These are phyloP conservation scores for Eragrostis nindensis DNA, from an alignment of 176 grass and related monocot species.

Conservation along the genomic window DNA sequence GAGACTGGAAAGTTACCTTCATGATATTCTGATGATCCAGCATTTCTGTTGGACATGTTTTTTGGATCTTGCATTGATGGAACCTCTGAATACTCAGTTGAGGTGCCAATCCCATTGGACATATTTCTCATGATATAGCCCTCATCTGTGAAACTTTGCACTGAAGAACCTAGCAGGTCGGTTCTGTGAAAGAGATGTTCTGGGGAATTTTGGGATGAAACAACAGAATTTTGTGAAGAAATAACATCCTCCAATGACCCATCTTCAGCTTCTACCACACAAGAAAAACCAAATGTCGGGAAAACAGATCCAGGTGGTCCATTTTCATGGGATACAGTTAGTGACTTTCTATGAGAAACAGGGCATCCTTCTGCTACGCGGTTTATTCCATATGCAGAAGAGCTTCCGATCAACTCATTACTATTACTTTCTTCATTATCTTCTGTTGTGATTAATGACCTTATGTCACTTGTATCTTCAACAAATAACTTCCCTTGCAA, in stretches of 20 bases:
- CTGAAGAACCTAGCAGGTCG: conserved; percentile 36
- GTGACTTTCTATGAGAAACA: conserved; percentile 43
- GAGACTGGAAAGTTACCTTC: conserved; percentile 35
- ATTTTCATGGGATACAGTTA: conserved; percentile 50
- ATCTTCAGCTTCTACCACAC: conserved; percentile 50
- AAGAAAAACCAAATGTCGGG: conserved; percentile 22
- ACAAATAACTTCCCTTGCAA: conserved; percentile 54
- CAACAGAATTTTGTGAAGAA: conserved; percentile 68
- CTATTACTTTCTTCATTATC: conserved; percentile 68
- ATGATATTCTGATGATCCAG: conserved; percentile 47
- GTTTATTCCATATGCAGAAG: conserved; percentile 38
- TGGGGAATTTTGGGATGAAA: conserved; percentile 67
- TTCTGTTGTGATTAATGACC: conserved; percentile 51
- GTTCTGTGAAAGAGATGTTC: conserved; percentile 41
- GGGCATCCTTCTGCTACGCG: conserved; percentile 28
- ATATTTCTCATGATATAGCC: conserved; percentile 43
- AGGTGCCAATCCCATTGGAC: conserved; percentile 28
- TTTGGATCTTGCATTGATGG: conserved; percentile 52
- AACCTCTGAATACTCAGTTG: conserved; percentile 49
- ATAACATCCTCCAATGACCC: conserved; percentile 52
- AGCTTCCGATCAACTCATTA: conserved; percentile 65
- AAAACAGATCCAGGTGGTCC: conserved; percentile 29
- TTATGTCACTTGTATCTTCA: conserved; percentile 57
- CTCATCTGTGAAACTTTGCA: conserved; percentile 41
- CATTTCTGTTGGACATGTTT: conserved; percentile 8